Percentiles rank a stretch among this genome's conserved stretches.
These are phyloP conservation scores for Emmonsiellopsis sp. DNA, from an alignment of 2,329 filamentous ascomycete genomes.

Conservation along the genomic window DNA sequence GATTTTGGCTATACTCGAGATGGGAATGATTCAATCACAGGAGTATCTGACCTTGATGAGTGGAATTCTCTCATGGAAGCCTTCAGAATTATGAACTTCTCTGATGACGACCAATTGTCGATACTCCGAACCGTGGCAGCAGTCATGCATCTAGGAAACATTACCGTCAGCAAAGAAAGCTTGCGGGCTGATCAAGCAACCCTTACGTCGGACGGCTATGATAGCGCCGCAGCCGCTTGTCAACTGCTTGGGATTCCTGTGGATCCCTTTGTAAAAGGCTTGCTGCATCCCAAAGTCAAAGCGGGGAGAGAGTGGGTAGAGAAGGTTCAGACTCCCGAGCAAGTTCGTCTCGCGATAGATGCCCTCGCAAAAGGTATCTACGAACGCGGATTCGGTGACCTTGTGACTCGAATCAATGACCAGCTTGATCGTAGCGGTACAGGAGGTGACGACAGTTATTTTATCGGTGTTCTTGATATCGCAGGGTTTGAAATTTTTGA, in stretches of 20 bases:
- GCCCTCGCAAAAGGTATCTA: constrained; percentile 96
- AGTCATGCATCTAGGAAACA: constrained; percentile 87
- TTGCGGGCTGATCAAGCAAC: constrained; percentile 83
- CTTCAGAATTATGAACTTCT: constrained; percentile 89
- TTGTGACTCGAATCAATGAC: constrained; percentile 83
- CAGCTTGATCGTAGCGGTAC: constrained; percentile 81
- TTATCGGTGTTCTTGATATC: constrained; percentile 97
- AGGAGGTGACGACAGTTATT: constrained; percentile 78
- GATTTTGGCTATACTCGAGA: constrained; percentile 88
- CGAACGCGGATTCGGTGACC: constrained; percentile 86
- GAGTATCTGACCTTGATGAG: constrained; percentile 82
- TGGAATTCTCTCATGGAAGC: constrained; percentile 87
- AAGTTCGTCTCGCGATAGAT: constrained; percentile 82
- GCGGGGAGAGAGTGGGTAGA: constrained; percentile 97
- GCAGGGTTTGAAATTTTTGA: constrained; percentile 99
- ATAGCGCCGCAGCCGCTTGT: constrained; percentile 70
- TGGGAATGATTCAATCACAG: constrained; percentile 83
- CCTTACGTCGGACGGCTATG: constrained; percentile 63
- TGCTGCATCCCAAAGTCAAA: constrained; percentile 89
- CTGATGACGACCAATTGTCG: constrained; percentile 68
- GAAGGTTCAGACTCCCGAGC: constrained; percentile 94
- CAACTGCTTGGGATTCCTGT: constrained; percentile 71
- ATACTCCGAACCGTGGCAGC: constrained; percentile 84
- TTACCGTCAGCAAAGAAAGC: constrained; percentile 82
- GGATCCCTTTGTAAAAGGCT: constrained; percentile 76